Evolutionary conservation across 345 rosid species (phyloP).

Genomic region (Laguncularia racemosa): DNA sequence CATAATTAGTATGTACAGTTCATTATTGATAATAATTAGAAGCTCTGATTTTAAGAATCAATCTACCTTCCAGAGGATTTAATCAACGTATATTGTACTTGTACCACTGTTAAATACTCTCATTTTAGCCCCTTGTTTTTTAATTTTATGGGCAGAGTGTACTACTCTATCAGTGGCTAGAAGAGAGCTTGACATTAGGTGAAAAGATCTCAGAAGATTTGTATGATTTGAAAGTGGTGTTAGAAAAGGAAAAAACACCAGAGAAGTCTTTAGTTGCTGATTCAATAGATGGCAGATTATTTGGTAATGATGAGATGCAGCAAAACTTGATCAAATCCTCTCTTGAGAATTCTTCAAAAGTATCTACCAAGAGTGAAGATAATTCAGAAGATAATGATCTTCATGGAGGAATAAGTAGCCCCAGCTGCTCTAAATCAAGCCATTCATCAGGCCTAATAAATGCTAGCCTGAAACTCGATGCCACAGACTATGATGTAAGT

Average conservation of each 20-base stretch:
- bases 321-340: conserved; percentile 33
- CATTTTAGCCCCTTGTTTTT: conserved; percentile 6
- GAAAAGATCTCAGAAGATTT: conserved; percentile 58
- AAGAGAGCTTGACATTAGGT: conserved; percentile 67
- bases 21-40: too few relatives aligned
- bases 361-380: conserved; percentile 9
- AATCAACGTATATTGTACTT: too few relatives aligned
- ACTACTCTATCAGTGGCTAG: conserved; percentile 72
- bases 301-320: conserved; percentile 22
- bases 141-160: conserved; percentile 32
- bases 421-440: conserved; percentile 23
- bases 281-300: conserved; percentile 14
- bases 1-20: too few relatives aligned
- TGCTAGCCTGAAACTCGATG: conserved; percentile 25
- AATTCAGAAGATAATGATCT: conserved; percentile 11
- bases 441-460: conserved; percentile 25
- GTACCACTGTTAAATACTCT: neutral
- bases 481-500: conserved; percentile 45
- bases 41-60: too few relatives aligned
- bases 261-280: conserved; percentile 21
- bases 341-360: conserved; percentile 18
- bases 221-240: conserved; percentile 32
- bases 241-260: conserved; percentile 21
- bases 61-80: too few relatives aligned
- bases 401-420: conserved; percentile 21